Base-by-base conservation (phyloP, 2,329 filamentous ascomycete species). In the Neocatenulostroma microsporum region DNA sequence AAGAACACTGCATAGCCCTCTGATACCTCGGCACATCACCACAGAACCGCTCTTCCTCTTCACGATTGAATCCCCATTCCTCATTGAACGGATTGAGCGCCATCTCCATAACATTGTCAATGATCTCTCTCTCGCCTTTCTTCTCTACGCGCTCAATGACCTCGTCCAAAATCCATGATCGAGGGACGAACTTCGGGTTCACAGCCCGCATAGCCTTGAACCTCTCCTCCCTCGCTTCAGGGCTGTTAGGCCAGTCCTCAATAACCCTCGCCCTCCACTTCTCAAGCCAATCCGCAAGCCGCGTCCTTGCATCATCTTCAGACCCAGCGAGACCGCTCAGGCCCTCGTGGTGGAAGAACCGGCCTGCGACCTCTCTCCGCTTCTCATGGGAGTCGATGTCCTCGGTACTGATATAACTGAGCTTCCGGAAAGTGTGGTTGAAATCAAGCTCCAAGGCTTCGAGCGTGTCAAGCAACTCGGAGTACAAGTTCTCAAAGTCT, bases 121-220 rank as follows among this genome's bases (percentile, higher is more conserved):
- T 60, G 23, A 96, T 79, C 7, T 87, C 80, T 37, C 84, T 72
- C 54, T 98, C 88, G 2, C 79, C 77, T 34, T 80, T 78, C 57
- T 84, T 84, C 61, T 96, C 86, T 0, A 96, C 88, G 8, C 85
- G 76, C 30, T 82, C 76, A 48, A 98, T 96, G 11, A 98, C 61
- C 61, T 98, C 91, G 57, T 96, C 89, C 14, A 98, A 69, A 34
- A 98, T 76, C 88, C 89, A 98, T 13, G 83, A 80, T 30, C 87
- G 76, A 0, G 91, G 86, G 1, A 95, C 70, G 54, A 98, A 98
- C 65, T 84, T 94, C 2, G 91, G 91, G 56, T 98, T 98, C 15
- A 88, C 82, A 18, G 66, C 69, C 64, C 83, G 85, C 91, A 96
- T 96, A 10, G 74, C 75, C 20, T 56, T 61, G 40, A 78, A 74